Base-by-base conservation (phyloP, 2,329 filamentous ascomycete genomes). In the Pezicula carpinea region DNA sequence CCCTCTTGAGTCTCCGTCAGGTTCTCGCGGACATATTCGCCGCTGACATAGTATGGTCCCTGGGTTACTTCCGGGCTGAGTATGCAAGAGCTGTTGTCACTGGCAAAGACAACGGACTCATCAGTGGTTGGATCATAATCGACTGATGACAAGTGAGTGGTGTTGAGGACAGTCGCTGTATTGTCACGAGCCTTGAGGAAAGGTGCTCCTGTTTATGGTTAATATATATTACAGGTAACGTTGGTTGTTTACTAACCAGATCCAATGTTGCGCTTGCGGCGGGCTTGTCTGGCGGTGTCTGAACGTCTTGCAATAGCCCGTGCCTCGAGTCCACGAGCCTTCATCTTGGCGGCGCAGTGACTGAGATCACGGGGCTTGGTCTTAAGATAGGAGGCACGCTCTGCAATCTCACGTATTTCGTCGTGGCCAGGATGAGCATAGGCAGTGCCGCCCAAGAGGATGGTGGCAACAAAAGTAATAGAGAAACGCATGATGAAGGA, bases 41-140 rank as follows among this genome's bases (percentile, higher is more conserved):
- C 75, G 21, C 65, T 57, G 38, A 77, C 72, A 49, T 71, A 79
- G 64, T 77, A 79, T 13, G 76, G 76, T 1, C 75, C 75, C 55
- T 76, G 67, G 7, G 69, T 76, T n/a, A 71, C 70, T 56, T 78
- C 75, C 1, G 74, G 73, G 15, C 66, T 71, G 19, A 78, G 63
- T 22, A 76, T 61, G 52, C 75, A 78, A 18, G 70, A 69, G 41
- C 60, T 64, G 56, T 70, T 68, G 26, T 29, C 26, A 41, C 61
- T 63, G 1, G 65, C 60, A 47, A 74, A 74, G 33, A 74, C 57
- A 51, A 51, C 65, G 39, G 55, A 49, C 11, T 60, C 56, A 21
- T 63, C 54, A 17, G 68, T 70, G 48, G 57, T 51, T 3, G 51
- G 33, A n/a, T 59, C 64, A 53, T 65, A 70, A 33, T 58, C 56